These are phyloP conservation scores for Mycocentrospora acerina DNA, from an alignment of 2,329 filamentous ascomycete genomes.

Conservation along the genomic window DNA sequence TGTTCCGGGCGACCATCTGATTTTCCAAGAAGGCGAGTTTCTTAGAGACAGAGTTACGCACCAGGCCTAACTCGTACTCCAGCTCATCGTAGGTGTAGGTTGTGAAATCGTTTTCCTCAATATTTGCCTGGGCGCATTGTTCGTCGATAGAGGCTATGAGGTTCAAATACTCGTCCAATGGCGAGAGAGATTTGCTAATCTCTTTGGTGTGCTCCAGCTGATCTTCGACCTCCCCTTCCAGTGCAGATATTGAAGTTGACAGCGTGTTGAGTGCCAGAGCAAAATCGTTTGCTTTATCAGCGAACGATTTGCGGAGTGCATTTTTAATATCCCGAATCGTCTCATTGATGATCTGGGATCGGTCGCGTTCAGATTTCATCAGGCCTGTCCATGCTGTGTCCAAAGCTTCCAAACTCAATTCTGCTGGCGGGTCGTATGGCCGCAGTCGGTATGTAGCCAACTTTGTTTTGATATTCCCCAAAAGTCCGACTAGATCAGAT, in stretches of 20 bases:
- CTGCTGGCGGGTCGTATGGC: slow-evolving; percentile 84
- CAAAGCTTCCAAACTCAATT: slow-evolving; percentile 78
- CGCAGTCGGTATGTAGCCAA: slow-evolving; percentile 89
- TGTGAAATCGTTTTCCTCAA: slow-evolving; percentile 99
- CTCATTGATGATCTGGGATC: slow-evolving; percentile 94
- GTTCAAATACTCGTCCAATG: slow-evolving; percentile 86
- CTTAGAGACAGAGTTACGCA: slow-evolving; percentile 90
- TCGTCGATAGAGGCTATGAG: slow-evolving; percentile 83
- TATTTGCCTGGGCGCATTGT: slow-evolving; percentile 93
- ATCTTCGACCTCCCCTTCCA: slow-evolving; percentile 95
- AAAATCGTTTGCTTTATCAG: slow-evolving; percentile 98
- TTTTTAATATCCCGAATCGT: slow-evolving; percentile 99
- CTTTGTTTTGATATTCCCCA: slow-evolving; percentile 99
- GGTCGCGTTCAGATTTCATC: slow-evolving; percentile 79
- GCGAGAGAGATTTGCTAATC: slow-evolving; percentile 80
- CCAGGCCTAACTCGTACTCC: slow-evolving; percentile 86
- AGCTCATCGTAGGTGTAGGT: slow-evolving; percentile 98
- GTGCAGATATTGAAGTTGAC: slow-evolving; percentile 90
- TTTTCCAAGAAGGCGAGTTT: slow-evolving; percentile 97
- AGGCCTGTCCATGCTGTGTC: slow-evolving; percentile 80
- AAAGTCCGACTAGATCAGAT: slow-evolving; percentile 85
- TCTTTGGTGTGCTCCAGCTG: slow-evolving; percentile 85
- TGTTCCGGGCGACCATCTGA: slow-evolving; percentile 95
- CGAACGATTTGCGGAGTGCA: slow-evolving; percentile 84
- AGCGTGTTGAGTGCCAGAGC: slow-evolving; percentile 93